Conservation (phyloP, 2,329 filamentous ascomycete species). For the Aspergillus sp. region DNA sequence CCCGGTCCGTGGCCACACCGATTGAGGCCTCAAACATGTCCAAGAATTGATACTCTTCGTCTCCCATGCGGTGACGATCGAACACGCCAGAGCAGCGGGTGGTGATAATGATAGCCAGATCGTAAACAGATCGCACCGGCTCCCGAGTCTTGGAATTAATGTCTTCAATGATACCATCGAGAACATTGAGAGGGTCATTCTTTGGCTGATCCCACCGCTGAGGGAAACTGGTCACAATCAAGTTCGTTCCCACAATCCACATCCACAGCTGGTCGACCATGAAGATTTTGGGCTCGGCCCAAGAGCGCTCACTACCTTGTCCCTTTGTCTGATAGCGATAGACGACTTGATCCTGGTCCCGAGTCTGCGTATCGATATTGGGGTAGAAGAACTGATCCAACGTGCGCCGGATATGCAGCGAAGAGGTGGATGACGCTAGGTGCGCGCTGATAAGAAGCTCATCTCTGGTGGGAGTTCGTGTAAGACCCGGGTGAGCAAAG, state of each 20-base stretch:
- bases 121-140: constrained; percentile 62
- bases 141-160: constrained; percentile 65
- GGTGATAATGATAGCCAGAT: constrained; percentile 64
- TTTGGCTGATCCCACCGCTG: constrained; percentile 55
- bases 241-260: constrained; percentile 60
- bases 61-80: constrained; percentile 58
- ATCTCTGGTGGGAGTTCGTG: constrained; percentile 33
- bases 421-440: constrained; percentile 38
- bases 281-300: constrained; percentile 58
- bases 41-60: constrained; percentile 64
- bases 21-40: constrained; percentile 69
- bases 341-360: constrained; percentile 66
- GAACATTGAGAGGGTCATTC: constrained; percentile 63
- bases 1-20: constrained; percentile 54
- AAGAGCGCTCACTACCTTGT: constrained; percentile 33
- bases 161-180: constrained; percentile 63
- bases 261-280: constrained; percentile 72
- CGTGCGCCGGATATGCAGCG: constrained; percentile 60
- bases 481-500: constrained; percentile 27
- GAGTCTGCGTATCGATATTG: constrained; percentile 57
- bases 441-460: constrained; percentile 42
- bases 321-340: constrained; percentile 57
- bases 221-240: constrained; percentile 54
- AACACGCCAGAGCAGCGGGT: constrained; percentile 62
- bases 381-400: constrained; percentile 68